A percentile compares a stretch with the other conserved stretches of the same genome.
phyloP scores from a whole-genome alignment of 257 asterid species.

The Capsicum pubescens region DNA sequence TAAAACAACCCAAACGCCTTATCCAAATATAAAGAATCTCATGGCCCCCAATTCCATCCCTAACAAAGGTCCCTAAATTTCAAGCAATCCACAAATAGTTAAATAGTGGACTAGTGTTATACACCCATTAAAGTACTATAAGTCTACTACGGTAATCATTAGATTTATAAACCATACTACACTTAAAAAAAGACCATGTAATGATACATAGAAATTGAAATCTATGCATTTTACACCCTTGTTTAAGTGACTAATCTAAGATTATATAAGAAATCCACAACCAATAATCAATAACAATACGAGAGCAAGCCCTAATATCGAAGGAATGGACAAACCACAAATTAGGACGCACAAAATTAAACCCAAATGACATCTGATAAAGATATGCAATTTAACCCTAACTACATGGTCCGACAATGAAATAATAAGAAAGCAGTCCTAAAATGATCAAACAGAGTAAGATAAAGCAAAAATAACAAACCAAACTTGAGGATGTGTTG shows the following conservation, averaged over 20 bases:
- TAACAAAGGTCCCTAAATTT: background rate
- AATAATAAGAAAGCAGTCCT: background rate
- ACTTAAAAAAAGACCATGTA: background rate
- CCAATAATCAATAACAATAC: no score
- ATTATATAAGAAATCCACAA: no score
- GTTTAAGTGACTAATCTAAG: no score
- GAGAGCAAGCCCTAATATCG: no score
- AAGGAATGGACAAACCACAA: no score
- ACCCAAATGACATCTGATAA: no score
- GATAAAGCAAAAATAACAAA: conserved; percentile 27
- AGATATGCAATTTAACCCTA: no score
- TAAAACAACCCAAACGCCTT: background rate
- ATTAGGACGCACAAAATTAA: no score
- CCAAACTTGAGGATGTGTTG: conserved; percentile 52
- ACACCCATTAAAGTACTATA: background rate
- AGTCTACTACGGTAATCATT: background rate
- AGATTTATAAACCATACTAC: background rate
- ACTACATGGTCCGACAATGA: no score
- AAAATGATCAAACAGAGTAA: background rate
- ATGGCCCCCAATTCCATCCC: background rate
- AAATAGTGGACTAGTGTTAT: background rate
- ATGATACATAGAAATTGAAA: background rate
- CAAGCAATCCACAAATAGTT: background rate
- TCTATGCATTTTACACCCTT: background rate
- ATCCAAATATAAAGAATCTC: background rate